These are phyloP conservation scores for Tricholoma sp. DNA, from an alignment of 768 basidiomycete genomes.

Conservation along the genomic window DNA sequence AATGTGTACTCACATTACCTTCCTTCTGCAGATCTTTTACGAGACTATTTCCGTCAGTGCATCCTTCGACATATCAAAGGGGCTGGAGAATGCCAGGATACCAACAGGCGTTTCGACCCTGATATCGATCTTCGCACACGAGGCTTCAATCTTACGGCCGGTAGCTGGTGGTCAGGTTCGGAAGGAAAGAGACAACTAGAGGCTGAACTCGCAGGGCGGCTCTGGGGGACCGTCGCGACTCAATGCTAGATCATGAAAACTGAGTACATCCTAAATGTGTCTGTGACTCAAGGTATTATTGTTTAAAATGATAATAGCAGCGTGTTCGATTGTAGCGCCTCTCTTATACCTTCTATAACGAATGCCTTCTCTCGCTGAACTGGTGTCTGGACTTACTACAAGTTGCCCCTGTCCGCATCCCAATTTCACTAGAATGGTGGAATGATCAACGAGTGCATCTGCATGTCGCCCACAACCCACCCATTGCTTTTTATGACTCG, in stretches of 20 bases:
- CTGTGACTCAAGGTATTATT: background rate
- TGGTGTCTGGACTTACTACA: background rate
- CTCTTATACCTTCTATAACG: background rate
- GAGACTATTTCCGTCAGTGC: constrained; percentile 18
- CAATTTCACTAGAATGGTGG: too few species aligned
- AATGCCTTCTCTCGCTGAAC: background rate
- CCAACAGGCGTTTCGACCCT: constrained; percentile 12
- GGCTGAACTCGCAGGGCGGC: constrained; percentile 14
- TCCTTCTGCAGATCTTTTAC: constrained; percentile 17
- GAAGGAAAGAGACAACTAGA: constrained; percentile 14
- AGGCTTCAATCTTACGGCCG: constrained; percentile 10
- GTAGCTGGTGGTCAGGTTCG: constrained; percentile 14
- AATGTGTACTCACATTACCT: constrained; percentile 11
- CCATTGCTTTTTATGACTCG: too few species aligned
- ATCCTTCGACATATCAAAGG: constrained; percentile 16
- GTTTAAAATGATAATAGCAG: background rate
- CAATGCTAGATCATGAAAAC: background rate
- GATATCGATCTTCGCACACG: constrained; percentile 12
- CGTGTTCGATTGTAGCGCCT: background rate
- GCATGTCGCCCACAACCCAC: too few species aligned
- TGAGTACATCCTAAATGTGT: background rate
- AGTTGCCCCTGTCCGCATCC: too few species aligned
- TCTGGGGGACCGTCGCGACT: constrained; percentile 6
- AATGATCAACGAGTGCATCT: too few species aligned
- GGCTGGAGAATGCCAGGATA: constrained; percentile 3